Evolutionary conservation across 768 basidiomycete species (phyloP).

Genomic region (Hericium rajendrae): DNA sequence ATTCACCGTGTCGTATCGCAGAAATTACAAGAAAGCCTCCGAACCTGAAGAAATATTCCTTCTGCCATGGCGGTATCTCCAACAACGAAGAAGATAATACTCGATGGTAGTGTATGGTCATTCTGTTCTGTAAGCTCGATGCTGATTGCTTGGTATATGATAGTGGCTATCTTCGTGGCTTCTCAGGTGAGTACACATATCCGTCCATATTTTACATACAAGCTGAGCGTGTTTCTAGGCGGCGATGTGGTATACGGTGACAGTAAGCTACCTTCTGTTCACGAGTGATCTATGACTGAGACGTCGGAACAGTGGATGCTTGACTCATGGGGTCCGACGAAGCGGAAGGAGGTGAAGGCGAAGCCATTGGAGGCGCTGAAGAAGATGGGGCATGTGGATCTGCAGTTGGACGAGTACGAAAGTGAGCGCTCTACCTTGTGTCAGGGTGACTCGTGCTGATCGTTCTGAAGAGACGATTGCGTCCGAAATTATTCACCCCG

Average conservation of each 20-base stretch:
- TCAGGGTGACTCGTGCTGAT: neutral
- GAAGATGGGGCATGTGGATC: conserved; percentile 56
- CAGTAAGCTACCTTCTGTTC: conserved; percentile 33
- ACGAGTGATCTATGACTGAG: too few relatives aligned
- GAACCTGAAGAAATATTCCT: too few relatives aligned
- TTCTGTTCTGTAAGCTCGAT: neutral
- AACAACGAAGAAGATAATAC: conserved; percentile 15
- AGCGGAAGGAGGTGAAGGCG: conserved; percentile 52
- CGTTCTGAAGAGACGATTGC: conserved; percentile 62
- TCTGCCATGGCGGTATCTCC: conserved; percentile 15
- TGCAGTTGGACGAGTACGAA: conserved; percentile 89
- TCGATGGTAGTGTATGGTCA: conserved; percentile 17
- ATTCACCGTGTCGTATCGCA: too few relatives aligned
- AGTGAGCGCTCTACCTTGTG: conserved; percentile 34
- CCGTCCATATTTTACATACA: neutral
- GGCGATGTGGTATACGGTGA: conserved; percentile 68
- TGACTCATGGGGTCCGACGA: conserved; percentile 36
- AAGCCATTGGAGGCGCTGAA: conserved; percentile 66
- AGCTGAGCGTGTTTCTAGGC: conserved; percentile 35
- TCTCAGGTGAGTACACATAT: conserved; percentile 34
- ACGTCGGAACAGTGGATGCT: conserved; percentile 48
- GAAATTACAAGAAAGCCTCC: too few relatives aligned
- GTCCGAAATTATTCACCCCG: conserved; percentile 86
- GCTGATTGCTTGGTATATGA: neutral
- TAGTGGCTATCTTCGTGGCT: conserved; percentile 37